These are phyloP conservation scores for Pogostemon cablin DNA, from an alignment of 257 asterid species.

Conservation along the genomic window DNA sequence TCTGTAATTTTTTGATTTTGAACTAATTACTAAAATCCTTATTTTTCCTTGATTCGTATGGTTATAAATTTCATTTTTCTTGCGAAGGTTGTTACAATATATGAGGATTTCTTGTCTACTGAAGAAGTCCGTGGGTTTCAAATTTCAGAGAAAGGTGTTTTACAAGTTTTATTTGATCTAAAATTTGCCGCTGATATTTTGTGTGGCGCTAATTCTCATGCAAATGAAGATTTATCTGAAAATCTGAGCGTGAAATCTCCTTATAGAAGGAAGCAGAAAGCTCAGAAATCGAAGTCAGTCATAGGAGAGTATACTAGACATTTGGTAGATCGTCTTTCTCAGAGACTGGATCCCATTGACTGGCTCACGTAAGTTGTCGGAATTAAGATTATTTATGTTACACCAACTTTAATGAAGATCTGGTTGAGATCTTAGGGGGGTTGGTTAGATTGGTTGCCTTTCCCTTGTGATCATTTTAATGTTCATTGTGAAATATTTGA, in stretches of 20 bases:
- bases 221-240: conserved; percentile 56
- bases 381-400: conserved; percentile 4
- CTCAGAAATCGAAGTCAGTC: conserved; percentile 54
- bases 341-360: conserved; percentile 90
- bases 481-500: conserved; percentile 10
- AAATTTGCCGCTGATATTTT: conserved; percentile 84
- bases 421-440: no score
- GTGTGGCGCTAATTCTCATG: conserved; percentile 70
- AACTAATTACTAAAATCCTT: conserved; percentile 9
- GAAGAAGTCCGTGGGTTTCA: conserved; percentile 55
- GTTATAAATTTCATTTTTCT: conserved; percentile 30
- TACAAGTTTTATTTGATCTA: conserved; percentile 87
- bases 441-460: no score
- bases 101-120: conserved; percentile 65
- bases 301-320: conserved; percentile 56
- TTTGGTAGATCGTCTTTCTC: conserved; percentile 67
- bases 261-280: conserved; percentile 73
- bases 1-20: not conserved
- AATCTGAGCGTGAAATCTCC: conserved; percentile 52
- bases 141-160: conserved; percentile 84
- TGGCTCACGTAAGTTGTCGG: conserved; percentile 92
- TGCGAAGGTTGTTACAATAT: conserved; percentile 68
- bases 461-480: not conserved
- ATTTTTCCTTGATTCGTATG: conserved; percentile 24
- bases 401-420: no score